Conservation (phyloP, 257 asterid genomes). For the Pogostemon cablin region DNA sequence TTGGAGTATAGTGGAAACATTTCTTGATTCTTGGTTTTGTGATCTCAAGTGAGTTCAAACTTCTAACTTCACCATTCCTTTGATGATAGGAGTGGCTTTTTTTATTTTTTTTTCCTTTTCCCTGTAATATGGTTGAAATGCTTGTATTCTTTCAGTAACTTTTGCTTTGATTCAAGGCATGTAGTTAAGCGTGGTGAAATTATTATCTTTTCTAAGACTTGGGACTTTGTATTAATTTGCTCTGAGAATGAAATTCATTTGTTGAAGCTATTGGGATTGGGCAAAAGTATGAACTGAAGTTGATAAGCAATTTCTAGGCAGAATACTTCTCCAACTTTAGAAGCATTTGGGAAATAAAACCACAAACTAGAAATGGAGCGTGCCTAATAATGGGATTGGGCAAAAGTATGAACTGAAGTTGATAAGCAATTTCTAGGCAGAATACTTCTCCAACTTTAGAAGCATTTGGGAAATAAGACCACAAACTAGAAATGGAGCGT, state of each 20-base stretch:
- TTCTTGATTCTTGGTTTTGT: conserved; percentile 17
- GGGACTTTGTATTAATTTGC: neutral
- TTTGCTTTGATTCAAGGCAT: neutral
- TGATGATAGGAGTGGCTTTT: neutral
- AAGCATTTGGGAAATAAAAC: no score
- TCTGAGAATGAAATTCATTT: neutral
- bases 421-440: no score
- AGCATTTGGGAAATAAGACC: no score
- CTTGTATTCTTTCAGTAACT: neutral
- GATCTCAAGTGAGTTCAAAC: neutral
- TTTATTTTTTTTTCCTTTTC: neutral
- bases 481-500: no score
- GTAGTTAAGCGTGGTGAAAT: no score
- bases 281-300: neutral
- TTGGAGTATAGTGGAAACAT: neutral
- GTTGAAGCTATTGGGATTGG: neutral
- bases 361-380: no score
- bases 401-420: neutral
- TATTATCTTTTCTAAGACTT: no score
- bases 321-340: no score
- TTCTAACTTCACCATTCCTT: neutral
- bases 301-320: no score
- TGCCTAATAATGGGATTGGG: neutral
- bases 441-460: no score
- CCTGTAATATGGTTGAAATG: neutral